Evolutionary conservation across 306 rosid genomes (phyloP), one percentile per base, ranked within the genome.

Genomic region (Glycine tomentella): DNA sequence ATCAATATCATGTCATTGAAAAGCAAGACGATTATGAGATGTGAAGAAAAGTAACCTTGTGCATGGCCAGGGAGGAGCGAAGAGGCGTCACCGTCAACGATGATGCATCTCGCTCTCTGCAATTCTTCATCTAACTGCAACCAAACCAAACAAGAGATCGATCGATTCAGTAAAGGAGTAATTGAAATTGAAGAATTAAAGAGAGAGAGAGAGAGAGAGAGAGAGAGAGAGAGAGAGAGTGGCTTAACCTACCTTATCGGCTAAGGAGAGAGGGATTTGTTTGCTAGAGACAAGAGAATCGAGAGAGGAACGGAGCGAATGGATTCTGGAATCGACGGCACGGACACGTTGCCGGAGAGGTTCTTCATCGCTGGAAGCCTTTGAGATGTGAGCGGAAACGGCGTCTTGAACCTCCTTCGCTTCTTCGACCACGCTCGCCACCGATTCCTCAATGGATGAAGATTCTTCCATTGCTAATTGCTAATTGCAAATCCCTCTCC

Each of bases 71-170:
- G 97, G 79, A 92, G 95, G 74, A 89, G 90, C 1, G 97, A 86
- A 68, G 97, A 93, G 65, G 90, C 93, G 17, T 96, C 99, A 34
- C 98, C 94, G 74, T 96, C 99, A 53, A 78, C 90, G 49, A 96
- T n/a, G 69, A 93, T 76, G 78, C 99, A 89, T 61, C 82, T 86
- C 0, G 98, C 97, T 85, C 90, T 85, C 45, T 90, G 93, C 79
- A 96, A 90, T 75, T 96, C 99, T 59, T 96, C 99, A 34, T 96
- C 94, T 40, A 93, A 87, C 99, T 83, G 82, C 14, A 71, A 50
- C 2, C 17, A 45, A 69, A 8, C 0, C 31, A 25, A 25, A 25
- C 31, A 45, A 9, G 44, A 16, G 75, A 74, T 74, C 72, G 49
- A 45, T 42, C 2, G 2, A 42, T 42, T 42, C 8, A 42, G 46